These are phyloP conservation scores for Aspergillus sp. DNA, from an alignment of 2,329 filamentous ascomycete species.

Conservation along the genomic window DNA sequence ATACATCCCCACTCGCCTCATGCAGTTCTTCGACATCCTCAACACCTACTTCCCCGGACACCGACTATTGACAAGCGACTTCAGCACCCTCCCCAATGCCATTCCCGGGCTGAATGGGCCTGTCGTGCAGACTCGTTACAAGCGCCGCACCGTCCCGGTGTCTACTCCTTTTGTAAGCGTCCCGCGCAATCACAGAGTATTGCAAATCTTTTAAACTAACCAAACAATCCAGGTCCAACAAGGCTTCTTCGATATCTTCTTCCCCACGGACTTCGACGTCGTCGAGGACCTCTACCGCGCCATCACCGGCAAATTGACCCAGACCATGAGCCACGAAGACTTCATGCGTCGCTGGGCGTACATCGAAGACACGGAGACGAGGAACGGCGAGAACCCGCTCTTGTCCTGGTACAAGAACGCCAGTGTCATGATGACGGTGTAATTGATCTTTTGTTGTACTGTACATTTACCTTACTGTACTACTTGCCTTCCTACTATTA, in stretches of 20 bases:
- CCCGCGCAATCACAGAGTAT: too few relatives aligned
- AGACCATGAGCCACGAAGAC: constrained; percentile 81
- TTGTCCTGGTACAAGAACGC: constrained; percentile 94
- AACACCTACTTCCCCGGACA: constrained; percentile 87
- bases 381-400: constrained; percentile 89
- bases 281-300: constrained; percentile 91
- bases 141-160: constrained; percentile 83
- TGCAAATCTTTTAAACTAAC: background rate
- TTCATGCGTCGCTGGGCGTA: constrained; percentile 90
- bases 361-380: constrained; percentile 83
- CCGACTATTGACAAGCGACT: constrained; percentile 85
- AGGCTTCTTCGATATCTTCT: constrained; percentile 98
- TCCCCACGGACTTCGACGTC: constrained; percentile 90
- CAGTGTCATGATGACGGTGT: constrained; percentile 85
- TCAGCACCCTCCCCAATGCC: constrained; percentile 79
- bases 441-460: background rate
- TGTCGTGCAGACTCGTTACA: constrained; percentile 92
- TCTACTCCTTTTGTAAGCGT: constrained; percentile 77
- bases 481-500: too few relatives aligned
- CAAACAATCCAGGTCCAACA: constrained; percentile 73
- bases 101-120: constrained; percentile 84
- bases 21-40: constrained; percentile 95
- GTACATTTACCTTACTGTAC: background rate
- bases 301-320: constrained; percentile 86
- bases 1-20: constrained; percentile 89